These are phyloP conservation scores for Decorospora gaudefroyi DNA, from an alignment of 2,329 filamentous ascomycete genomes.

Conservation along the genomic window DNA sequence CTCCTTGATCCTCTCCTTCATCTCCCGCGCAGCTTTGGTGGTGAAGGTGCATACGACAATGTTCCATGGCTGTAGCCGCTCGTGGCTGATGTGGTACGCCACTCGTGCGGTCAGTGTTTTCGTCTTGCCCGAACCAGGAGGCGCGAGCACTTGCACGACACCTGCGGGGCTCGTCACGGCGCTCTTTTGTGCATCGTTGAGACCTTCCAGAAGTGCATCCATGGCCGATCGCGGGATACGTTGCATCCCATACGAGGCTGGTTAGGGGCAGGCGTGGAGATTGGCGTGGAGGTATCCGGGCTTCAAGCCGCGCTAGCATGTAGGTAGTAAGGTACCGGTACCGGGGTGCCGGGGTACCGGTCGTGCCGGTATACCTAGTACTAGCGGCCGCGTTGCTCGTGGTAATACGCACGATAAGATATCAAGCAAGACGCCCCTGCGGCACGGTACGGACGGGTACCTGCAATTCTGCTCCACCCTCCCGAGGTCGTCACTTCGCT, in stretches of 20 bases:
- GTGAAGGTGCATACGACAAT: slow-evolving; percentile 97
- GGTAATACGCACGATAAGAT: too few species aligned
- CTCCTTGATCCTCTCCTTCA: slow-evolving; percentile 83
- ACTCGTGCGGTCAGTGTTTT: slow-evolving; percentile 93
- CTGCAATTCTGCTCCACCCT: too few species aligned
- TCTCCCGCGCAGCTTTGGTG: slow-evolving; percentile 90
- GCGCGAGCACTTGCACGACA: slow-evolving; percentile 65
- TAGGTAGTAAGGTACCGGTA: too few species aligned
- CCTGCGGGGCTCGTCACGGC: slow-evolving; percentile 67
- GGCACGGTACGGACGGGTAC: too few species aligned
- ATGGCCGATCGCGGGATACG: slow-evolving; percentile 42
- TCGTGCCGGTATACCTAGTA: too few species aligned
- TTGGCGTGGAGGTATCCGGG: too few species aligned
- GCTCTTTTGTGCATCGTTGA: slow-evolving; percentile 66
- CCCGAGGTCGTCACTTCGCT: too few species aligned
- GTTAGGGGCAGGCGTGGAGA: background rate
- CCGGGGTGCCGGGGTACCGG: too few species aligned
- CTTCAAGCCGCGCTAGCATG: too few species aligned
- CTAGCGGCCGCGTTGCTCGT: too few species aligned
- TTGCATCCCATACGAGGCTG: slow-evolving; percentile 16
- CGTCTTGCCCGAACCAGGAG: slow-evolving; percentile 81
- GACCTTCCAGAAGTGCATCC: slow-evolving; percentile 61
- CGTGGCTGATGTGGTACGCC: slow-evolving; percentile 78
- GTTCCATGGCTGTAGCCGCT: slow-evolving; percentile 77
- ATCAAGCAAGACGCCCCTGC: too few species aligned